A percentile compares a stretch with the other conserved stretches of the same genome.
These are phyloP conservation scores for Drechslera avenae DNA, from an alignment of 2,329 filamentous ascomycete species.

Conservation along the genomic window DNA sequence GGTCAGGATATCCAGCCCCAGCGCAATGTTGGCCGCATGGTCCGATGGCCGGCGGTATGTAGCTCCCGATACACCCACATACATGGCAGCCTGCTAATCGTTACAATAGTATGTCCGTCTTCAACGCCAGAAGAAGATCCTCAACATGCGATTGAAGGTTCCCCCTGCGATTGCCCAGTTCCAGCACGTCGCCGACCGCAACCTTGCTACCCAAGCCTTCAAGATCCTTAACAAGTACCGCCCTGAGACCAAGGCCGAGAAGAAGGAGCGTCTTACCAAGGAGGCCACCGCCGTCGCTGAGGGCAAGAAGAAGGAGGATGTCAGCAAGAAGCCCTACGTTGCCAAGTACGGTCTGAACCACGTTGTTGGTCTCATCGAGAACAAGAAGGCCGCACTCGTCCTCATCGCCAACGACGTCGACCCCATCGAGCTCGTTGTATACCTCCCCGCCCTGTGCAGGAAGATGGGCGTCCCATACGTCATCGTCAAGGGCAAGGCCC, in stretches of 20 bases:
- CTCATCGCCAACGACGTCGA: slow-evolving; percentile 99
- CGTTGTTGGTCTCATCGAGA: slow-evolving; percentile 68
- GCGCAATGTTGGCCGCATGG: slow-evolving; percentile 76
- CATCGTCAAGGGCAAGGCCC: slow-evolving; percentile 99
- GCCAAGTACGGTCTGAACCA: slow-evolving; percentile 99
- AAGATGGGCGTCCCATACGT: slow-evolving; percentile 99
- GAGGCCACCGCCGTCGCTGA: slow-evolving; percentile 97
- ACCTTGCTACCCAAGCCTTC: slow-evolving; percentile 87
- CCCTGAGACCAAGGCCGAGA: slow-evolving; percentile 97
- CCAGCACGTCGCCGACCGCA: slow-evolving; percentile 77
- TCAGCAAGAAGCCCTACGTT: slow-evolving; percentile 99
- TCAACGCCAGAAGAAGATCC: slow-evolving; percentile 93
- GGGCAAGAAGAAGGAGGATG: slow-evolving; percentile 99
- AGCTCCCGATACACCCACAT: background rate
- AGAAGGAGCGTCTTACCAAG: slow-evolving; percentile 99
- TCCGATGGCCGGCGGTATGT: slow-evolving; percentile 66
- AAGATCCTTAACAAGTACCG: slow-evolving; percentile 99
- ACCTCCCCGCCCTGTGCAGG: slow-evolving; percentile 97
- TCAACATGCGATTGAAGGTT: slow-evolving; percentile 98
- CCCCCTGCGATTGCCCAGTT: slow-evolving; percentile 97
- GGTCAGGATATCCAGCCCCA: slow-evolving; percentile 88
- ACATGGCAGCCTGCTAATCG: background rate
- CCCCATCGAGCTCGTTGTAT: slow-evolving; percentile 99
- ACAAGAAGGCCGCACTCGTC: slow-evolving; percentile 99
- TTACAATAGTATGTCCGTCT: slow-evolving; percentile 78